Evolutionary conservation across 1,284 basidiomycete species (phyloP).

Genomic region (Agroathelia rolfsii): DNA sequence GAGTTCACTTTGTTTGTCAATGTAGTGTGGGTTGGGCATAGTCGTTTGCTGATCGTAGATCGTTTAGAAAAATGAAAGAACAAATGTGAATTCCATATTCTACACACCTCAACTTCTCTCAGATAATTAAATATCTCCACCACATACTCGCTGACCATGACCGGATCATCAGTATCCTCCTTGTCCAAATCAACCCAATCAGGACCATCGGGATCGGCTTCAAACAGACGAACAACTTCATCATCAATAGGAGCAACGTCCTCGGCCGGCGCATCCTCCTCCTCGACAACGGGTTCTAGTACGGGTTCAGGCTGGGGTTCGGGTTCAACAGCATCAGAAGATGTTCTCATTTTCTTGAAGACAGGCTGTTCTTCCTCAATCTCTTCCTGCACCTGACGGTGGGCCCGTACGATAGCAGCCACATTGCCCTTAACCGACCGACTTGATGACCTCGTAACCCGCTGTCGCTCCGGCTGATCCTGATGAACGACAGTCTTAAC

Average conservation of each 20-base stretch:
- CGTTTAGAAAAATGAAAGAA: too few species aligned
- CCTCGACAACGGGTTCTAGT: slow-evolving; percentile 24
- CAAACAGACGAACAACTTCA: too few species aligned
- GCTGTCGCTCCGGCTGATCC: too few species aligned
- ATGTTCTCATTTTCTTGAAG: slow-evolving; percentile 65
- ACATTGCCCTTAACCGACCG: too few species aligned
- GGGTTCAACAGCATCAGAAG: slow-evolving; percentile 57
- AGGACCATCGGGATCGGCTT: slow-evolving; percentile 53
- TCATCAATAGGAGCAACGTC: slow-evolving; percentile 29
- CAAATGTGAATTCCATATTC: too few species aligned
- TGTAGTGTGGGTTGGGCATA: slow-evolving; percentile 84
- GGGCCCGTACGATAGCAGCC: too few species aligned
- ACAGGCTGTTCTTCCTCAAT: slow-evolving; percentile 43
- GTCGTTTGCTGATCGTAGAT: slow-evolving; percentile 55
- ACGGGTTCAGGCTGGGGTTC: slow-evolving; percentile 44
- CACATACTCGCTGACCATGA: slow-evolving; percentile 97
- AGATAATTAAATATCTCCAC: slow-evolving; percentile 92
- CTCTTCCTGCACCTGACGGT: slow-evolving; percentile 18
- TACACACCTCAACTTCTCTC: slow-evolving; percentile 57
- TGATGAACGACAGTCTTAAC: too few species aligned
- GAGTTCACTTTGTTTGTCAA: slow-evolving; percentile 84
- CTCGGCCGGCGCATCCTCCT: slow-evolving; percentile 25
- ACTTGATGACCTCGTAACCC: too few species aligned
- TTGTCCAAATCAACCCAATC: slow-evolving; percentile 85
- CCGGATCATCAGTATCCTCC: slow-evolving; percentile 89